Base-by-base conservation (phyloP, 2,329 filamentous ascomycete genomes). In the Zymoseptoria passerinii region DNA sequence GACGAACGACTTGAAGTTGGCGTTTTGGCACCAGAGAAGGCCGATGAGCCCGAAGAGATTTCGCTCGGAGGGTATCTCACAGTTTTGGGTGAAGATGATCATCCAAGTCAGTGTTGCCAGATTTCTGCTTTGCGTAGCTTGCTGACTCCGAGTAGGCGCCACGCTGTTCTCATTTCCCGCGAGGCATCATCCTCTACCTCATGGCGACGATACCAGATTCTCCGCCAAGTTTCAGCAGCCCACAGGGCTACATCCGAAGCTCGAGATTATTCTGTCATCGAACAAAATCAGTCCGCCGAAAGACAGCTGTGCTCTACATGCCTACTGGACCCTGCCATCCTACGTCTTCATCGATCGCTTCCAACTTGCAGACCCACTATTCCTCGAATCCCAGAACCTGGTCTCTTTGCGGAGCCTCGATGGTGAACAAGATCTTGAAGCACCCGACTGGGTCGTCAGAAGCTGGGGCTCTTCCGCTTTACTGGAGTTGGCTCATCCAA, bases 321-420 rank as follows among this genome's bases (percentile, higher is more conserved):
- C 88, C 9, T 90, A 95, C 73, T 76, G 96, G 27, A 95, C 90
- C 0, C 82, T 96, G 2, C 92, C 92, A 1, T 88, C 86, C 27
- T 76, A 80, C 53, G 79, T 96, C 61, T 96, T 97, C 73, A 83
- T 88, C 48, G 92, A 97, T 76, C 86, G 86, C 68, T 95, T 96
- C 74, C 90, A 95, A 73, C 81, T 96, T 60, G 79, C 78, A 23
- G 89, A 92, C 71, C 74, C 81, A 0, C 79, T 96, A 4, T 94
- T 95, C 74, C 80, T 95, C 28, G 74, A 83, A 3, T 92, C 90
- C 0, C 90, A 95, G 67, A 90, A 95, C 68, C 80, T 96, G 19
- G 78, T 80, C 2, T 77, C 82, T 1, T 76, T 95, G 48, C 84
- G 81, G 50, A 83, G 87, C 63, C 81, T 90, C 13, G 85, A 84